Base-by-base conservation (phyloP, 1,284 basidiomycete species). In the Leccinum pachyderme region DNA sequence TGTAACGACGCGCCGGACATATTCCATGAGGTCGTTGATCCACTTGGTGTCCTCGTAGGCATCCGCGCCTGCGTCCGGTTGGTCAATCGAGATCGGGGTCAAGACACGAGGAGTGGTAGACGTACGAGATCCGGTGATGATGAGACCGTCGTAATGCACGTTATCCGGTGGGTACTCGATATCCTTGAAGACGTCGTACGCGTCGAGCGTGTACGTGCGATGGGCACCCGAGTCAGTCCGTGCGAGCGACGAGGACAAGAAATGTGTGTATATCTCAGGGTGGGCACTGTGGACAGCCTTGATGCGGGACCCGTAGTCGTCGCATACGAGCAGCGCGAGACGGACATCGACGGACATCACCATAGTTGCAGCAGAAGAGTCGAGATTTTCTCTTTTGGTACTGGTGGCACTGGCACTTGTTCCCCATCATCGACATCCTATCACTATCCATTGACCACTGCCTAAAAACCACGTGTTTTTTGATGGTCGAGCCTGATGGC, bases 41-140 rank as follows among this genome's bases (percentile, higher is more conserved):
- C 91, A 93, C 22, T 81, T 80, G 9, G 82, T 47, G 52, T 87
- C 75, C 53, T 86, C 84, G 67, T 89, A 87, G 2, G 89, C 90
- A 7, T 82, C 88, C 79, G 53, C 37, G 24, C 25, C 1, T 35
- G 18, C 2, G 37, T 28, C 27, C 27, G 12, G 31, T 5, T 12
- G 13, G 7, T 45, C 49, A 43, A 13, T 53, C 33, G 3, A 5
- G 5, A 7, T 15, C 13, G 7, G 1, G 24, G 53, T 2, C 13
- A 13, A 3, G 28, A 7, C 28, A 8, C 32, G 53, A 48, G 4
- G 12, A 53, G 32, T 22, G 29, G 47, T 43, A 22, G 44, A 64
- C 77, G 55, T 61, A 88, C 87, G 81, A 33, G 87, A 88, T 2
- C 18, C n/a, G 8, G 37, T 86, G 46, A 90, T 74, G 45, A 91